Evolutionary conservation across 2,329 filamentous ascomycete species (phyloP).

Genomic region (Hymenoscyphus scutula): DNA sequence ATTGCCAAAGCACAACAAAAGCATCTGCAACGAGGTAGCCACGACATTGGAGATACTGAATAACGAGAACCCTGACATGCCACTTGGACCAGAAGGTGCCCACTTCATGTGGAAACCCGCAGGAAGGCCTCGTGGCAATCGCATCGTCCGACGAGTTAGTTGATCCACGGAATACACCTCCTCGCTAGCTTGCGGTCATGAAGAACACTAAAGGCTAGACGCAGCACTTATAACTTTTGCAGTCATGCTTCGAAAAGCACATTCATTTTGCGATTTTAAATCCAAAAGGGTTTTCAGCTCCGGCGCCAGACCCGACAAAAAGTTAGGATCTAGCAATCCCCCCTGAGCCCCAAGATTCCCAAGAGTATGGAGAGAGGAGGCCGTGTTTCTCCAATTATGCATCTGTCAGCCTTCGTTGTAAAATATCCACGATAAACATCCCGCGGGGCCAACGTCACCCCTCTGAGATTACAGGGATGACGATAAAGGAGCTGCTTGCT

Average conservation of each 20-base stretch:
- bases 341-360: not conserved
- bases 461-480: constrained; percentile 29
- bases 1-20: constrained; percentile 9
- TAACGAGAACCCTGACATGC: constrained; percentile 7
- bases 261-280: not conserved
- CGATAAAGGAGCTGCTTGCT: constrained; percentile 27
- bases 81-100: constrained; percentile 10
- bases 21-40: constrained; percentile 15
- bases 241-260: not conserved
- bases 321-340: not conserved
- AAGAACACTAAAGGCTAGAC: constrained; percentile 1
- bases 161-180: not conserved
- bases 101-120: constrained; percentile 24
- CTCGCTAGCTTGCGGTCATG: constrained; percentile 3
- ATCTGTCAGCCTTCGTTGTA: constrained; percentile 4
- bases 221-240: not conserved
- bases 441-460: constrained; percentile 13
- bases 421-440: constrained; percentile 20
- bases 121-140: constrained; percentile 27
- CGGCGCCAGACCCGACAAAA: constrained; percentile 8
- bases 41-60: constrained; percentile 8
- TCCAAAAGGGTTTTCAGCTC: constrained; percentile 7
- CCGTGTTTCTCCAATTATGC: not conserved
- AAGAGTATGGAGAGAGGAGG: not conserved
- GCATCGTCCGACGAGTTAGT: constrained; percentile 8